A percentile compares a stretch with the other conserved stretches of the same genome.
phyloP scores from a whole-genome alignment of 2,329 filamentous ascomycete species.

The Penicillium capsulatum region DNA sequence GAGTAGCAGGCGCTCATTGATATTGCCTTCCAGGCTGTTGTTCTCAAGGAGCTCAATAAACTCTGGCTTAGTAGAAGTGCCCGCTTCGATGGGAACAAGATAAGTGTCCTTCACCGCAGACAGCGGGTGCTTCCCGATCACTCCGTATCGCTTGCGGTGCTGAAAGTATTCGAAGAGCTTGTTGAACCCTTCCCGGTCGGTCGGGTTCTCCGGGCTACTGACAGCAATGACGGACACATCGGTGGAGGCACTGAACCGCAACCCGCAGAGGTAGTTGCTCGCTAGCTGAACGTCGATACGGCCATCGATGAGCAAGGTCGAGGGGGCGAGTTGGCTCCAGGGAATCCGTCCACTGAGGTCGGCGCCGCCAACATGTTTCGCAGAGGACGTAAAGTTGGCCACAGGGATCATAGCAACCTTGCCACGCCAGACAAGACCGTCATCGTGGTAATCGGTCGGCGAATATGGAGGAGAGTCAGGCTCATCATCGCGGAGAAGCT shows the following conservation, averaged over 20 bases:
- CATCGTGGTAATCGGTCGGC: slow-evolving; percentile 66
- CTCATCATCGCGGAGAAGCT: slow-evolving; percentile 76
- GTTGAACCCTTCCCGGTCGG: slow-evolving; percentile 61
- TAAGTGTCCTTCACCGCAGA: slow-evolving; percentile 85
- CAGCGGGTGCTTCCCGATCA: slow-evolving; percentile 70
- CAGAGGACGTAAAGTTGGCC: slow-evolving; percentile 70
- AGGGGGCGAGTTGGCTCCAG: slow-evolving; percentile 73
- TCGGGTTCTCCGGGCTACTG: slow-evolving; percentile 56
- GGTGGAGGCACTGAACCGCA: slow-evolving; percentile 75
- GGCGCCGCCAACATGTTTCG: slow-evolving; percentile 78
- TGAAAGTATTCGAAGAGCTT: slow-evolving; percentile 84
- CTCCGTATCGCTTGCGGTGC: slow-evolving; percentile 76
- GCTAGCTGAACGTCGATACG: slow-evolving; percentile 77
- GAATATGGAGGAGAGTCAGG: slow-evolving; percentile 79
- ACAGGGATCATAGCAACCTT: slow-evolving; percentile 71
- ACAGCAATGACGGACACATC: slow-evolving; percentile 80
- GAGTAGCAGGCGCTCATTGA: slow-evolving; percentile 72
- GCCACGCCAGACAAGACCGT: slow-evolving; percentile 76
- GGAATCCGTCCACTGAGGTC: slow-evolving; percentile 64
- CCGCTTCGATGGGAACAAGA: slow-evolving; percentile 76
- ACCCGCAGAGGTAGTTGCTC: slow-evolving; percentile 82
- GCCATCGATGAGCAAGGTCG: slow-evolving; percentile 58
- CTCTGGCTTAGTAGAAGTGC: slow-evolving; percentile 65
- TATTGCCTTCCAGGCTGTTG: slow-evolving; percentile 68
- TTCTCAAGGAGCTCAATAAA: slow-evolving; percentile 87